Base-by-base conservation (phyloP, 139 green algal species). In the Coccomyxa sp. region DNA sequence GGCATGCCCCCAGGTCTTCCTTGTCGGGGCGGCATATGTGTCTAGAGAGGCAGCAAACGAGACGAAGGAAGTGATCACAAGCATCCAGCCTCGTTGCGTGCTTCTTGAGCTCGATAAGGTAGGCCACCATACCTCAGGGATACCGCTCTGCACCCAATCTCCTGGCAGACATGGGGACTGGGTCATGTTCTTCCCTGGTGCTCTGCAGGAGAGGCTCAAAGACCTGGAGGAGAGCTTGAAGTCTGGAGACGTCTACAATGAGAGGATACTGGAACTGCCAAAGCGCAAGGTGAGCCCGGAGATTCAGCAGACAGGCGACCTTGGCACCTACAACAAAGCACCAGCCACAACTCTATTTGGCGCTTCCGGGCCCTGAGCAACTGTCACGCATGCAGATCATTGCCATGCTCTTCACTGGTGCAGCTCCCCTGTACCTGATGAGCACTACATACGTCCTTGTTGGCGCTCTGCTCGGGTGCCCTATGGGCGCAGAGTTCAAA, bases 101-200 rank as follows among this genome's bases (percentile, higher is more conserved):
- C 72, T 88, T 36, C 68, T 88, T n/a, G 83, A 88, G 76, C 58
- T 88, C 10, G 83, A 88, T 37, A 37, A 73, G 40, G 76, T 75
- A 1, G 39, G 54, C 22, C 16, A 0, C 29, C 16, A 29, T 14
- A 68, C 50, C 27, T 64, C 50, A 64, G 50, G 50, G 18, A 64
- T 7, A 64, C 50, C 50, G n/a, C n/a, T n/a, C n/a, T n/a, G n/a
- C n/a, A n/a, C n/a, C n/a, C n/a, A n/a, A 64, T 64, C 27, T 6
- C 2, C 5, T 64, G 50, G 50, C 50, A 18, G 27, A 31, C 18
- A 64, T 64, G 50, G 18, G 22, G 50, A 31, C 50, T 2, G n/a
- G 50, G 18, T 64, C 50, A 18, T 64, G 18, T 31, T 64, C 50
- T 31, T 7, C 18, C 22, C 3, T 58, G 22, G 22, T 64, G 34